phyloP scores from a whole-genome alignment of 352 stramenopile species.

The Phytophthora quininea region DNA sequence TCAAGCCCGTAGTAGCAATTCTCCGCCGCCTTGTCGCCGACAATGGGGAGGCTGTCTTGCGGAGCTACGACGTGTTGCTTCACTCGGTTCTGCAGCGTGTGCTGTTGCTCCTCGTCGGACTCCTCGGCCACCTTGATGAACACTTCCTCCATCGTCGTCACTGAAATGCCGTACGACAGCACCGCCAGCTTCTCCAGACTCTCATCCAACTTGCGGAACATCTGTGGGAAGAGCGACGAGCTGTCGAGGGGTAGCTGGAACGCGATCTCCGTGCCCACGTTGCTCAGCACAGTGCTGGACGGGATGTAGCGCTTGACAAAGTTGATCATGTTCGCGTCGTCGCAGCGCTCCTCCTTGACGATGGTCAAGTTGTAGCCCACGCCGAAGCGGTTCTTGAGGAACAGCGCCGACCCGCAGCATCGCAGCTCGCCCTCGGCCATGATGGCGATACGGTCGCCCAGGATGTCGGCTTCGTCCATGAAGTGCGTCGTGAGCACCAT shows the following conservation, averaged over 20 bases:
- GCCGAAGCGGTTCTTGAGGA: slow-evolving; percentile 73
- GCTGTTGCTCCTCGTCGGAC: slow-evolving; percentile 50
- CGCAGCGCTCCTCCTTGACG: slow-evolving; percentile 49
- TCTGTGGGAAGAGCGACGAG: slow-evolving; percentile 44
- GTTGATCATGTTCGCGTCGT: slow-evolving; percentile 38
- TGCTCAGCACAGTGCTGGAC: slow-evolving; percentile 48
- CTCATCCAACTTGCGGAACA: slow-evolving; percentile 63
- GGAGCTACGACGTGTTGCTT: slow-evolving; percentile 19
- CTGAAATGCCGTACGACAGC: slow-evolving; percentile 67
- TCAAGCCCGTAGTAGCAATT: slow-evolving; percentile 17
- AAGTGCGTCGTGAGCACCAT: slow-evolving; percentile 95
- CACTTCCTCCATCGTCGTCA: slow-evolving; percentile 85
- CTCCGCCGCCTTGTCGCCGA: slow-evolving; percentile 23
- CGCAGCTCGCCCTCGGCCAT: slow-evolving; percentile 72
- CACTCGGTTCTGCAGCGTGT: slow-evolving; percentile 44
- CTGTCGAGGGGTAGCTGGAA: slow-evolving; percentile 61
- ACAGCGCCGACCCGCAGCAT: slow-evolving; percentile 65
- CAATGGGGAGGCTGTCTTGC: slow-evolving; percentile 28
- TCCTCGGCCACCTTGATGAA: slow-evolving; percentile 76
- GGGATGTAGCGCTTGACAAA: slow-evolving; percentile 42
- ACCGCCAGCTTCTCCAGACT: slow-evolving; percentile 39
- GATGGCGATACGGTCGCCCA: slow-evolving; percentile 84
- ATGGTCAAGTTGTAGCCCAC: slow-evolving; percentile 76
- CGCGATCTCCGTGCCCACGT: slow-evolving; percentile 62
- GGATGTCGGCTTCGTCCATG: slow-evolving; percentile 93